Conservation (phyloP, 1,284 basidiomycete genomes). For the Phylloboletellus chloephorus region DNA sequence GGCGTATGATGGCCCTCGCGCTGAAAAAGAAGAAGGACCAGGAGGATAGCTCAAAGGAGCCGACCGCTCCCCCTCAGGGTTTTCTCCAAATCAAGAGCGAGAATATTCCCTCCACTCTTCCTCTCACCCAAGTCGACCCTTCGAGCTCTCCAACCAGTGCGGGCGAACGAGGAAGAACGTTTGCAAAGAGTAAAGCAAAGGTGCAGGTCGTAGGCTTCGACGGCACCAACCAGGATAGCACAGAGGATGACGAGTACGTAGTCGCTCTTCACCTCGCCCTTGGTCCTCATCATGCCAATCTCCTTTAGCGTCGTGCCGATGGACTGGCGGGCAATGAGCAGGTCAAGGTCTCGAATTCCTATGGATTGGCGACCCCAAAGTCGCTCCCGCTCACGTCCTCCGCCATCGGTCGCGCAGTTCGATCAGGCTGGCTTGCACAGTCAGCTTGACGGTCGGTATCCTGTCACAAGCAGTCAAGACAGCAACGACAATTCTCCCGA, state of each 20-base stretch:
- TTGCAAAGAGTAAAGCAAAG: constrained; percentile 70
- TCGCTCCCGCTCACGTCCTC: constrained; percentile 68
- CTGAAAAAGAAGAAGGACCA: constrained; percentile 82
- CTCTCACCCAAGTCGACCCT: constrained; percentile 7
- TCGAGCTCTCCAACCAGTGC: constrained; percentile 17
- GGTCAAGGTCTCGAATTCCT: constrained; percentile 87
- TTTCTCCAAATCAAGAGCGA: constrained; percentile 29
- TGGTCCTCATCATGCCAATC: constrained; percentile 21
- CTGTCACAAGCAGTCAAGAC: constrained; percentile 34
- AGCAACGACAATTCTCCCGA: constrained; percentile 29
- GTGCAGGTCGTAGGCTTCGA: constrained; percentile 77
- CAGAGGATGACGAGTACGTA: constrained; percentile 73
- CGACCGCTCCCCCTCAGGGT: constrained; percentile 6
- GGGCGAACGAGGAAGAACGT: constrained; percentile 60
- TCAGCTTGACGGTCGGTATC: constrained; percentile 40
- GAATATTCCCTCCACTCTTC: constrained; percentile 14
- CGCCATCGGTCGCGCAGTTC: constrained; percentile 43
- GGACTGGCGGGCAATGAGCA: constrained; percentile 92
- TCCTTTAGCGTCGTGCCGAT: constrained; percentile 55
- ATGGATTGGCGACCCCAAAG: constrained; percentile 78
- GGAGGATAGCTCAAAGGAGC: constrained; percentile 39
- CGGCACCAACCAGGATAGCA: constrained; percentile 62
- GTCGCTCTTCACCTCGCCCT: constrained; percentile 24
- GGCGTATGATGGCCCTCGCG: constrained; percentile 97
- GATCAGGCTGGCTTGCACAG: constrained; percentile 39